A percentile compares a stretch with the other conserved stretches of the same genome.
These are phyloP conservation scores for Phialophora tarda DNA, from an alignment of 2,329 filamentous ascomycete species.

Conservation along the genomic window DNA sequence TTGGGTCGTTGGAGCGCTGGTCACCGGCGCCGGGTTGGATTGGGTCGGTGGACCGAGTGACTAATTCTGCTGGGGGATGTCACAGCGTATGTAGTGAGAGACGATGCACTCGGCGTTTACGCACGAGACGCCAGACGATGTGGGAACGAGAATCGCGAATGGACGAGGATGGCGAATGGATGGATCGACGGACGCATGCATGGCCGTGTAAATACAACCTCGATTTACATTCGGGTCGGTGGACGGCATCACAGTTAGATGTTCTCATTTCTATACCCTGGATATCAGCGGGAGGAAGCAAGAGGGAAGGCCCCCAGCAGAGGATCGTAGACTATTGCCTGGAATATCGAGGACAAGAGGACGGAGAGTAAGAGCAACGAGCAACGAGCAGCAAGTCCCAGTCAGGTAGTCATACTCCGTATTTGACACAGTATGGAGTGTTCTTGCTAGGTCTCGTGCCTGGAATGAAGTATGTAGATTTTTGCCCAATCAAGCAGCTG, in stretches of 20 bases:
- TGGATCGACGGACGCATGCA: background rate
- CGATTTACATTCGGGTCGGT: background rate
- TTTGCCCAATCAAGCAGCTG: too few species aligned
- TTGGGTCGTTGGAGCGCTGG: constrained; percentile 71
- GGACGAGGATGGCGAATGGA: background rate
- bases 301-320: too few species aligned
- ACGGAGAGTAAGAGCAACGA: background rate
- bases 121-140: background rate
- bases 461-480: too few species aligned
- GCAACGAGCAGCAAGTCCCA: background rate
- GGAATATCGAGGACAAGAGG: background rate
- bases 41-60: constrained; percentile 54
- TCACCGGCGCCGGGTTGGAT: constrained; percentile 63
- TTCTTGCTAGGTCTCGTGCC: too few species aligned
- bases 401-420: too few species aligned
- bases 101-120: background rate
- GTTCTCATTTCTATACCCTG: background rate
- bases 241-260: background rate
- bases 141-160: background rate
- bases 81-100: background rate
- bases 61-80: constrained; percentile 15
- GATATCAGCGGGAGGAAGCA: background rate
- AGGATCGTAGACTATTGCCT: background rate
- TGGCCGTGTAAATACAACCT: constrained; percentile 1
- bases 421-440: too few species aligned